These are phyloP conservation scores for Wallacemonas sp. DNA, from an alignment of 208 protist species.

Conservation along the genomic window DNA sequence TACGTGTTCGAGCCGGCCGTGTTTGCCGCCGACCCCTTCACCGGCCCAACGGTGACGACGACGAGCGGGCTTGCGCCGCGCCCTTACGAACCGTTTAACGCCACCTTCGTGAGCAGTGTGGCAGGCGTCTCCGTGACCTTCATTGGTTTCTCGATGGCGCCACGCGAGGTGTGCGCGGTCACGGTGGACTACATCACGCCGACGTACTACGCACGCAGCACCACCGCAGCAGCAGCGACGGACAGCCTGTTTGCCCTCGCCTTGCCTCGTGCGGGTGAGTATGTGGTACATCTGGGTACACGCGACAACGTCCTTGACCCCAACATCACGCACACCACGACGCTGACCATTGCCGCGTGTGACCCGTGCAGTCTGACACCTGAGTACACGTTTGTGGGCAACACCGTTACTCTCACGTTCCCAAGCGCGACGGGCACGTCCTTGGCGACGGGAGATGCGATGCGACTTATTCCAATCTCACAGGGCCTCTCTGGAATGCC, in stretches of 20 bases:
- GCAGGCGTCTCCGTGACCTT: slow-evolving; percentile 32
- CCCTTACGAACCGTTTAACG: slow-evolving; percentile 72
- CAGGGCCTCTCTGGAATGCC: slow-evolving; percentile 40
- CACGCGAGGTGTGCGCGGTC: slow-evolving; percentile 41
- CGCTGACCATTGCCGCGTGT: slow-evolving; percentile 60
- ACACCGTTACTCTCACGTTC: slow-evolving; percentile 50
- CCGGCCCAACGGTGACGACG: slow-evolving; percentile 28
- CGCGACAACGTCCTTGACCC: slow-evolving; percentile 25
- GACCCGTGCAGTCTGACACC: slow-evolving; percentile 80
- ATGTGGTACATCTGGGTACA: slow-evolving; percentile 70
- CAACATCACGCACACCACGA: slow-evolving; percentile 57
- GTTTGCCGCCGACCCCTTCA: slow-evolving; percentile 53
- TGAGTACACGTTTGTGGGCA: slow-evolving; percentile 54
- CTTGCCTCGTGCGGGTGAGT: slow-evolving; percentile 47
- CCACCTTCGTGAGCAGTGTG: slow-evolving; percentile 54
- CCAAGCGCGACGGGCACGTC: slow-evolving; percentile 38
- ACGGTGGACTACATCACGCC: slow-evolving; percentile 51
- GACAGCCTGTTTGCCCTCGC: slow-evolving; percentile 55
- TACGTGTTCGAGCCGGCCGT: slow-evolving; percentile 54
- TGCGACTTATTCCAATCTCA: slow-evolving; percentile 69
- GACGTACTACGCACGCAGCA: slow-evolving; percentile 40
- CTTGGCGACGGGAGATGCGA: slow-evolving; percentile 31
- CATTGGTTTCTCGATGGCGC: slow-evolving; percentile 55
- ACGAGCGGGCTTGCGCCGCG: slow-evolving; percentile 35
- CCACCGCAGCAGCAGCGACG: too few species aligned